Percentiles rank a stretch among this genome's conserved stretches.
These are phyloP conservation scores for Phaeodactylum tricornutum DNA, from an alignment of 108 stramenopile genomes.

Conservation along the genomic window DNA sequence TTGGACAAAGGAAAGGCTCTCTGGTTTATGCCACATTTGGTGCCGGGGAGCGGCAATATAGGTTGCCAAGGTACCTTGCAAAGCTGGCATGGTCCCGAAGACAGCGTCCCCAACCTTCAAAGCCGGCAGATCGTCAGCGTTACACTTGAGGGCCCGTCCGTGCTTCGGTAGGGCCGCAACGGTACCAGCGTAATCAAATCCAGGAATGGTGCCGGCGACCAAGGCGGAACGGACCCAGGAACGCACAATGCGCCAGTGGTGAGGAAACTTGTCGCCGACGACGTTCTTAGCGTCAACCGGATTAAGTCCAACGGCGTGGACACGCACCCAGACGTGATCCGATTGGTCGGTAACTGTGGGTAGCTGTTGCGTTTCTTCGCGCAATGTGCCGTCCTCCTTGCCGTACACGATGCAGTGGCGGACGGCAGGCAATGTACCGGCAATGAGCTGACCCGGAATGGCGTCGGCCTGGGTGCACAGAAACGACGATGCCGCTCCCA, in stretches of 20 bases:
- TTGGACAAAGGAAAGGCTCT: constrained; percentile 11
- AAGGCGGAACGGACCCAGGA: constrained; percentile 5
- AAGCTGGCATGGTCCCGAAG: constrained; percentile 35
- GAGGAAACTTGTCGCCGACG: constrained; percentile 45
- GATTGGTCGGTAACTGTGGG: too few relatives aligned
- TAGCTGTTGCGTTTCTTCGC: too few relatives aligned
- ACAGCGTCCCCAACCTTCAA: constrained; percentile 16
- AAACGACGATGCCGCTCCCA: too few relatives aligned
- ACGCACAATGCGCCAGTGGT: constrained; percentile 14
- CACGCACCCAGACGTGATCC: constrained; percentile 6
- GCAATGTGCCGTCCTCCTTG: too few relatives aligned
- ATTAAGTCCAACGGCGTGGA: constrained; percentile 31
- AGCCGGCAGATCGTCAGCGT: constrained; percentile 7
- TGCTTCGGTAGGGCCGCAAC: constrained; percentile 4
- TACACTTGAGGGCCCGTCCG: not conserved
- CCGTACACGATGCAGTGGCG: too few relatives aligned
- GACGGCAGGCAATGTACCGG: too few relatives aligned
- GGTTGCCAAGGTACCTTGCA: constrained; percentile 31
- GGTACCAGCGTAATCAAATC: constrained; percentile 34
- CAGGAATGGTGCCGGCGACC: constrained; percentile 15
- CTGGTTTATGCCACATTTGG: constrained; percentile 25
- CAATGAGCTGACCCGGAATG: too few relatives aligned
- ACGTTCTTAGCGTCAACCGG: constrained; percentile 56
- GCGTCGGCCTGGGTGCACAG: too few relatives aligned
- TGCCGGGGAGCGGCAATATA: constrained; percentile 25